Evolutionary conservation across 345 rosid species (phyloP).

Genomic region (Pugionium dolabratum): DNA sequence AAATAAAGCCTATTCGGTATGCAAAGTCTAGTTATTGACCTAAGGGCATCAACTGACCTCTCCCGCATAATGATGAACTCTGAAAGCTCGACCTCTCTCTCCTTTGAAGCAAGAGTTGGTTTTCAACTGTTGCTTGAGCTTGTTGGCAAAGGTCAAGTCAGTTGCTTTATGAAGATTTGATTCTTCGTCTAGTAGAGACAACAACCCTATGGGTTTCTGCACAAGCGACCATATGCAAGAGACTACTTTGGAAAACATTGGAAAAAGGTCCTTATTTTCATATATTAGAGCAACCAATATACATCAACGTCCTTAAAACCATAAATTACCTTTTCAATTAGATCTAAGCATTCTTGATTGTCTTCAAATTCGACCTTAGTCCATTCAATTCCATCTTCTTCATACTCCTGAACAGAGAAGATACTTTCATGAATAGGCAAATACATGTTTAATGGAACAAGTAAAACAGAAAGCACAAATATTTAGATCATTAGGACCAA

Average conservation of each 20-base stretch:
- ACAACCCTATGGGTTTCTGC: slow-evolving; percentile 83
- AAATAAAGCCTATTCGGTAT: slow-evolving; percentile 6
- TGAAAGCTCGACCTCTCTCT: slow-evolving; percentile 72
- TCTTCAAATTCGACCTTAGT: slow-evolving; percentile 81
- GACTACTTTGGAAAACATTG: neutral
- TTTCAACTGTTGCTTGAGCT: slow-evolving; percentile 76
- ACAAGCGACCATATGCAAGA: slow-evolving; percentile 32
- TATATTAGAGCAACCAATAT: neutral
- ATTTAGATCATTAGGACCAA: neutral
- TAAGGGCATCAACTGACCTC: slow-evolving; percentile 55
- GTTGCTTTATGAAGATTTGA: slow-evolving; percentile 78
- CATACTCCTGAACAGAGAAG: slow-evolving; percentile 63
- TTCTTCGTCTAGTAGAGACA: slow-evolving; percentile 88
- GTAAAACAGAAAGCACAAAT: neutral
- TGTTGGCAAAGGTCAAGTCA: slow-evolving; percentile 79
- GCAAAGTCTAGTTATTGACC: neutral
- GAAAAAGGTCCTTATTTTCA: neutral
- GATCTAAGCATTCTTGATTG: slow-evolving; percentile 82
- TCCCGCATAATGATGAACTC: slow-evolving; percentile 79
- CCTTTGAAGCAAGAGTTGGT: slow-evolving; percentile 68
- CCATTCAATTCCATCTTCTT: slow-evolving; percentile 85
- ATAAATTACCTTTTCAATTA: slow-evolving; percentile 74
- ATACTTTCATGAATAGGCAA: slow-evolving; percentile 8
- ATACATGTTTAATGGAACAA: neutral
- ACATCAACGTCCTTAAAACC: neutral